These are phyloP conservation scores for Filobasidium uniguttulatum DNA, from an alignment of 1,284 basidiomycete genomes.

Conservation along the genomic window DNA sequence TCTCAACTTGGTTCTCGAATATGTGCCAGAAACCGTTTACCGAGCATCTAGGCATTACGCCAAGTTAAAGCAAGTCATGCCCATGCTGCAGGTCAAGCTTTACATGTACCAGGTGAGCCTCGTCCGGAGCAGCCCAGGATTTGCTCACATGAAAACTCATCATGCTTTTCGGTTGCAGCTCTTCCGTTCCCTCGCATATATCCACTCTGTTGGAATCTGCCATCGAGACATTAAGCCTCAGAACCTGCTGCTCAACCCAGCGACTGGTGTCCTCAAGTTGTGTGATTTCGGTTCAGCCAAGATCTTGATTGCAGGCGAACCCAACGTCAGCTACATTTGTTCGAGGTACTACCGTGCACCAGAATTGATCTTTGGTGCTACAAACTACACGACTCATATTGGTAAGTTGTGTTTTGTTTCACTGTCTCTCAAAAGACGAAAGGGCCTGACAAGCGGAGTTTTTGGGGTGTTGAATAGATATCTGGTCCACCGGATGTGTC, in stretches of 20 bases:
- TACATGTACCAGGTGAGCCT: constrained; percentile 37
- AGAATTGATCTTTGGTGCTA: constrained; percentile 98
- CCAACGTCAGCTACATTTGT: constrained; percentile 99
- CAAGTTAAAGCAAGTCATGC: constrained; percentile 99
- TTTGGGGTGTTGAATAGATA: constrained; percentile 56
- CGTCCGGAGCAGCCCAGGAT: not conserved
- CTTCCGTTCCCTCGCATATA: constrained; percentile 90
- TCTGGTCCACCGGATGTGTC: constrained; percentile 99
- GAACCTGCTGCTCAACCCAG: constrained; percentile 91
- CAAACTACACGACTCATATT: constrained; percentile 99
- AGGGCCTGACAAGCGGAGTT: constrained; percentile 6
- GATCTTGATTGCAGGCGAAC: constrained; percentile 93
- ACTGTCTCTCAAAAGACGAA: too few relatives aligned
- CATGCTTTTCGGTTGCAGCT: constrained; percentile 43
- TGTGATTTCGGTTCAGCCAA: constrained; percentile 99
- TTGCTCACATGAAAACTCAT: not conserved
- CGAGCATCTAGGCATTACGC: constrained; percentile 96
- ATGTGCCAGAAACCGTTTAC: constrained; percentile 98
- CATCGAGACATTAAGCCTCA: constrained; percentile 99
- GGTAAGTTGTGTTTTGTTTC: constrained; percentile 44
- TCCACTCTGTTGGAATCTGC: constrained; percentile 93
- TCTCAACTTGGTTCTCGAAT: constrained; percentile 97
- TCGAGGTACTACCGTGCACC: constrained; percentile 98
- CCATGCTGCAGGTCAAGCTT: constrained; percentile 91
- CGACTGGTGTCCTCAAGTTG: constrained; percentile 89